Evolutionary conservation across 2,329 filamentous ascomycete genomes (phyloP).

Genomic region (Daldinia sp.): DNA sequence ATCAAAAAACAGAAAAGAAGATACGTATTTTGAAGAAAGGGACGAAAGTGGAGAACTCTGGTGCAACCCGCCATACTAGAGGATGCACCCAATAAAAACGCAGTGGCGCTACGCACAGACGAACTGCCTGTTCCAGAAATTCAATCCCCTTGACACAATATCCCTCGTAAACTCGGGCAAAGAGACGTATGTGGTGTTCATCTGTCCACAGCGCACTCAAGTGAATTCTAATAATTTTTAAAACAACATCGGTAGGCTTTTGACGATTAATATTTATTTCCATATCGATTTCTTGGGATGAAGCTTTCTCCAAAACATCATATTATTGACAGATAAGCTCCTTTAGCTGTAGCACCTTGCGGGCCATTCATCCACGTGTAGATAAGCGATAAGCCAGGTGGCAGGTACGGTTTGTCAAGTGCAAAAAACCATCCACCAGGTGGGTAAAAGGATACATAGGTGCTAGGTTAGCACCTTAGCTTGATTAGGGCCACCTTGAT

Average conservation of each 20-base stretch:
- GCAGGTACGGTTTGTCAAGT: constrained; percentile 32
- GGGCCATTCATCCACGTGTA: constrained; percentile 35
- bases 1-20: too few relatives aligned
- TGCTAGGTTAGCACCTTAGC: constrained; percentile 1
- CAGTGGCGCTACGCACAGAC: too few relatives aligned
- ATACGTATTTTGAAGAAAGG: too few relatives aligned
- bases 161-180: too few relatives aligned
- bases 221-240: background rate
- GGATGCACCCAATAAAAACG: too few relatives aligned
- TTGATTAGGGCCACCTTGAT: constrained; percentile 40
- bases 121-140: too few relatives aligned
- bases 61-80: too few relatives aligned
- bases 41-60: too few relatives aligned
- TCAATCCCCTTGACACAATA: too few relatives aligned
- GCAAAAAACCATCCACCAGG: background rate
- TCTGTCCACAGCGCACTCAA: background rate
- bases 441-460: background rate
- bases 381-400: constrained; percentile 48
- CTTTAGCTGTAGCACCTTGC: background rate
- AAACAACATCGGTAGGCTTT: background rate
- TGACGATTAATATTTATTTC: background rate
- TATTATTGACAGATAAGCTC: background rate
- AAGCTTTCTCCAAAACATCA: background rate
- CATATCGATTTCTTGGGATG: background rate
- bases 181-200: background rate